Conservation (phyloP, 176 grass and related monocot species). For the Oryza longistaminata region DNA sequence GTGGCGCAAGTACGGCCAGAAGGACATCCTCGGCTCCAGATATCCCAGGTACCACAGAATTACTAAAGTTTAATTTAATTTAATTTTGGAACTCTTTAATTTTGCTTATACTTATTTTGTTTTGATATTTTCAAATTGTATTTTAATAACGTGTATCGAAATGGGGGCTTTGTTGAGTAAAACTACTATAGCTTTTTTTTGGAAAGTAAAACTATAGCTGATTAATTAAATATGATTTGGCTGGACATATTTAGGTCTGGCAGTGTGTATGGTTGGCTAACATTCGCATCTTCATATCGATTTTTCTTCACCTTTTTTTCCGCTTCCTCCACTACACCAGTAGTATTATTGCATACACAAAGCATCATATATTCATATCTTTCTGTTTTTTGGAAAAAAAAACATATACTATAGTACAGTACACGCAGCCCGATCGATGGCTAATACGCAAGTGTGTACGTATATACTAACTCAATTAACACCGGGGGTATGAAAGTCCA, state of each 20-base stretch:
- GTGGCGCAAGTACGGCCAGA: conserved; percentile 95
- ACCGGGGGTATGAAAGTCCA: no score
- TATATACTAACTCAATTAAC: no score
- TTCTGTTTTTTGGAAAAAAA: neutral
- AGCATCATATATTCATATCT: no score
- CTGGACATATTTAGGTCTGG: neutral
- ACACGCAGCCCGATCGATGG: no score
- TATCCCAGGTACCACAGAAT: conserved; percentile 57
- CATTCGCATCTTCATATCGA: conserved; percentile 16
- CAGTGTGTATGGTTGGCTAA: neutral
- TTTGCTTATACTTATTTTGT: no score
- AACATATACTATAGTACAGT: no score
- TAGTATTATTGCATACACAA: neutral
- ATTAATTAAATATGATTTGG: neutral
- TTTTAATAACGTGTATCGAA: no score
- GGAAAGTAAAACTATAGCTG: no score
- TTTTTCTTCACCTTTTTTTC: neutral
- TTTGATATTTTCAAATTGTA: no score
- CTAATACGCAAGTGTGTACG: no score
- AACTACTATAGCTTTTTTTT: no score
- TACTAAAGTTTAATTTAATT: neutral
- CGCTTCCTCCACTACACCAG: neutral
- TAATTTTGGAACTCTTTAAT: no score
- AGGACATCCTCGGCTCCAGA: conserved; percentile 65
- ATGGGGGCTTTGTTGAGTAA: neutral